Conservation (phyloP, 768 basidiomycete species). For the Hydnomerulius pinastri region DNA sequence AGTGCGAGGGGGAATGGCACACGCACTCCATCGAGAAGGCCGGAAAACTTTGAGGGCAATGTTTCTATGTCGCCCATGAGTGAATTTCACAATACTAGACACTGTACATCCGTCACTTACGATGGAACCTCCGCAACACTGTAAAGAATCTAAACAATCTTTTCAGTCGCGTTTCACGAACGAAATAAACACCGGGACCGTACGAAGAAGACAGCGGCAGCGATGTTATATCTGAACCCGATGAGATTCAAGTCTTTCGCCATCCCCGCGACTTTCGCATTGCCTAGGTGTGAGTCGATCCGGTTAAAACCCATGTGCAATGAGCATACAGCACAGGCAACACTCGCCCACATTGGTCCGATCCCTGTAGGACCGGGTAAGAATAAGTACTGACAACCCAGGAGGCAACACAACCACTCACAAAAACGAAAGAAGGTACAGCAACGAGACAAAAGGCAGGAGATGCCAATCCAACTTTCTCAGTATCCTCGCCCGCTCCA, state of each 20-base stretch:
- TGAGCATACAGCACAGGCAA: not conserved
- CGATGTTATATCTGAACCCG: constrained; percentile 38
- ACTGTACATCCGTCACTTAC: constrained; percentile 21
- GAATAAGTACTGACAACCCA: not conserved
- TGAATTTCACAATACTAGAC: constrained; percentile 2
- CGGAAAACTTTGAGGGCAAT: constrained; percentile 38
- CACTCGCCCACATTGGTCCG: constrained; percentile 46
- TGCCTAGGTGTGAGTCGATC: constrained; percentile 31
- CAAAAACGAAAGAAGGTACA: constrained; percentile 50
- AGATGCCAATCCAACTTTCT: constrained; percentile 48
- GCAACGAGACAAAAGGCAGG: constrained; percentile 44
- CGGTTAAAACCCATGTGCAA: not conserved
- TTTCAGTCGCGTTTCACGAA: not conserved
- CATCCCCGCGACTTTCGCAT: constrained; percentile 49
- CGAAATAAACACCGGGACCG: constrained; percentile 4
- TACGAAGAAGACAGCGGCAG: constrained; percentile 41
- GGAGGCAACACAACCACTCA: constrained; percentile 26
- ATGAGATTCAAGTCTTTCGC: constrained; percentile 35
- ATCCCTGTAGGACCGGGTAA: constrained; percentile 35
- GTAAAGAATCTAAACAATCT: constrained; percentile 33
- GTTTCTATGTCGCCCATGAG: constrained; percentile 33
- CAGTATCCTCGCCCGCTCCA: constrained; percentile 31
- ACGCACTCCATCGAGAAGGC: constrained; percentile 39
- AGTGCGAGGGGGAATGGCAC: not conserved
- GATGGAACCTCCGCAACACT: constrained; percentile 40